Evolutionary conservation across 2,329 filamentous ascomycete species (phyloP).

Genomic region (Colletotrichum musae): DNA sequence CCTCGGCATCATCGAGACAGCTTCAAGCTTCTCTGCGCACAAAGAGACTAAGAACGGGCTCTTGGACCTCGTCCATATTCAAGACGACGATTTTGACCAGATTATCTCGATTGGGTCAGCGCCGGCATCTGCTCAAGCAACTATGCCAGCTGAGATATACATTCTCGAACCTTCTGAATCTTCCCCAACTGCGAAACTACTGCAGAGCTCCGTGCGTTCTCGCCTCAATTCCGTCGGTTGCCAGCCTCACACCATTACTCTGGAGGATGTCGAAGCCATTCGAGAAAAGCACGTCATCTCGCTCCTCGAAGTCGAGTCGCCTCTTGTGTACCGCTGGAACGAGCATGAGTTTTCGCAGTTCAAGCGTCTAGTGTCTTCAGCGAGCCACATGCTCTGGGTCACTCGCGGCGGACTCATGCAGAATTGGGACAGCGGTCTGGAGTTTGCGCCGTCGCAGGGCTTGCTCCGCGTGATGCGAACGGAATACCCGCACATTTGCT

Average conservation of each 20-base stretch:
- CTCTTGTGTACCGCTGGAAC: slow-evolving; percentile 34
- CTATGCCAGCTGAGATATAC: no score
- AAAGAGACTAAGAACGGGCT: neutral
- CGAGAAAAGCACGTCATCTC: slow-evolving; percentile 36
- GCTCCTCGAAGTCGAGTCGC: slow-evolving; percentile 32
- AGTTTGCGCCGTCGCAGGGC: slow-evolving; percentile 40
- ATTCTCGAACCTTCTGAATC: neutral
- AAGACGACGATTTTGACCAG: neutral
- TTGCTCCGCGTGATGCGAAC: slow-evolving; percentile 41
- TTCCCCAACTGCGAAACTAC: neutral
- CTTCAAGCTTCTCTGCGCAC: neutral
- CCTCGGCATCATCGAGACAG: neutral
- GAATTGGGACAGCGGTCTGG: slow-evolving; percentile 25
- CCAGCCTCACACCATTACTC: neutral
- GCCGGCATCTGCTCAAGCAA: neutral
- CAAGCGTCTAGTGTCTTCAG: slow-evolving; percentile 35
- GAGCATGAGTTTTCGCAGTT: slow-evolving; percentile 28
- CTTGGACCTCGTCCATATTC: neutral
- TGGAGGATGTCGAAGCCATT: neutral
- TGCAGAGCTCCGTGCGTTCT: neutral
- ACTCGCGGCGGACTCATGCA: slow-evolving; percentile 28
- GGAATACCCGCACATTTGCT: slow-evolving; percentile 29
- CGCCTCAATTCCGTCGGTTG: neutral
- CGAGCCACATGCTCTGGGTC: slow-evolving; percentile 41
- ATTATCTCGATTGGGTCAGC: neutral